Evolutionary conservation across 306 rosid genomes (phyloP).

Genomic region (Quillaja saponaria): DNA sequence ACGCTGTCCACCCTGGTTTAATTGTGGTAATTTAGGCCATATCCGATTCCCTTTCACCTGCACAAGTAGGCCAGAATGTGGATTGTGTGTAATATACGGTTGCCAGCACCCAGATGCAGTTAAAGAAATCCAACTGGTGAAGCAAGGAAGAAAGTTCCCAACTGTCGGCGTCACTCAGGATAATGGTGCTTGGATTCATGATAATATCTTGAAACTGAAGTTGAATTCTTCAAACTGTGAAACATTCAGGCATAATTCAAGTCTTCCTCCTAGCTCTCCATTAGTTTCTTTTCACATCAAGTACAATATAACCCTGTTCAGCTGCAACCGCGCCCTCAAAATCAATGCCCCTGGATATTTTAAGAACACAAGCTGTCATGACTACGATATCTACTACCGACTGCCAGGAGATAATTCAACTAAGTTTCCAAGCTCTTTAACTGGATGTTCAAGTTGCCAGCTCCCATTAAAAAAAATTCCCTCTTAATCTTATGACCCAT

Average conservation of each 20-base stretch:
- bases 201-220: background rate
- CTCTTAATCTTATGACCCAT: background rate
- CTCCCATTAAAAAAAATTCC: background rate
- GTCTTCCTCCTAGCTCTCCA: slow-evolving; percentile 14
- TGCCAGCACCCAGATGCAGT: background rate
- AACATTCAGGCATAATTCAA: background rate
- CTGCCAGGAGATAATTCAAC: background rate
- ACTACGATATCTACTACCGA: slow-evolving; percentile 23
- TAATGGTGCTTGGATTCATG: slow-evolving; percentile 7
- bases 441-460: background rate
- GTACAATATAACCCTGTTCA: background rate
- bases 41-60: background rate
- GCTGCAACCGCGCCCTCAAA: background rate
- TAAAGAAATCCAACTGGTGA: background rate
- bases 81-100: background rate
- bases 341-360: background rate
- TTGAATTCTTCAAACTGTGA: slow-evolving; percentile 9
- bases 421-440: background rate
- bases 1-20: slow-evolving; percentile 1
- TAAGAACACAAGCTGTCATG: background rate
- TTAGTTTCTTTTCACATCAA: background rate
- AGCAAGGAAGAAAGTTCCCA: background rate
- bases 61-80: background rate
- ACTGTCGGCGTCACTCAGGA: background rate
- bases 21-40: background rate